A percentile compares a stretch with the other conserved stretches of the same genome.
Evolutionary conservation across 1,284 basidiomycete species (phyloP).

Genomic region (Rhodotorula sp.): DNA sequence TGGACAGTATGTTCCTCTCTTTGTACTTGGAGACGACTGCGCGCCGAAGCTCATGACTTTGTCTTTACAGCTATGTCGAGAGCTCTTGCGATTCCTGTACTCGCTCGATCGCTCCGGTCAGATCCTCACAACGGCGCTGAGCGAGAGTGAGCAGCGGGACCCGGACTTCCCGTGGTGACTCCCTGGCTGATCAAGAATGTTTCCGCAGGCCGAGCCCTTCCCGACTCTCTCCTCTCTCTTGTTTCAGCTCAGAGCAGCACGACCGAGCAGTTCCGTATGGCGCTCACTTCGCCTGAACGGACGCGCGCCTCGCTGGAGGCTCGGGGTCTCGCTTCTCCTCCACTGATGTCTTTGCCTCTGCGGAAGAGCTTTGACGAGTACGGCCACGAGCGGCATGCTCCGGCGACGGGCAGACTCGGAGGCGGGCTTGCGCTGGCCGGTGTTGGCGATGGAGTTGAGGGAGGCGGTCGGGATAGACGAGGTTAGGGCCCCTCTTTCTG

Average conservation of each 20-base stretch:
- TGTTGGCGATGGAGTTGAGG: neutral
- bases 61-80: conserved; percentile 65
- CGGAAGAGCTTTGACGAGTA: neutral
- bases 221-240: neutral
- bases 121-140: conserved; percentile 57
- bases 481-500: neutral
- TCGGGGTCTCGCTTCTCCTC: neutral
- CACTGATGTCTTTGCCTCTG: neutral
- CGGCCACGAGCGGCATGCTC: neutral
- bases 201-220: neutral
- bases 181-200: neutral
- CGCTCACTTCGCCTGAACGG: neutral
- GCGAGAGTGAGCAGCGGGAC: conserved; percentile 18
- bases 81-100: conserved; percentile 84
- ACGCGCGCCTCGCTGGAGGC: neutral
- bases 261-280: neutral
- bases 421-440: neutral
- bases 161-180: accelerated
- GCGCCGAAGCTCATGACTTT: no score
- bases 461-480: neutral
- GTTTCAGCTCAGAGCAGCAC: neutral
- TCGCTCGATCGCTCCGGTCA: conserved; percentile 75
- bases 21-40: neutral
- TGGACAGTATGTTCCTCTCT: conserved; percentile 24
- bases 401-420: neutral